Percentiles rank a stretch among this genome's conserved stretches.
Evolutionary conservation across 2,329 filamentous ascomycete genomes (phyloP).

Genomic region (Fusarium papillatum): DNA sequence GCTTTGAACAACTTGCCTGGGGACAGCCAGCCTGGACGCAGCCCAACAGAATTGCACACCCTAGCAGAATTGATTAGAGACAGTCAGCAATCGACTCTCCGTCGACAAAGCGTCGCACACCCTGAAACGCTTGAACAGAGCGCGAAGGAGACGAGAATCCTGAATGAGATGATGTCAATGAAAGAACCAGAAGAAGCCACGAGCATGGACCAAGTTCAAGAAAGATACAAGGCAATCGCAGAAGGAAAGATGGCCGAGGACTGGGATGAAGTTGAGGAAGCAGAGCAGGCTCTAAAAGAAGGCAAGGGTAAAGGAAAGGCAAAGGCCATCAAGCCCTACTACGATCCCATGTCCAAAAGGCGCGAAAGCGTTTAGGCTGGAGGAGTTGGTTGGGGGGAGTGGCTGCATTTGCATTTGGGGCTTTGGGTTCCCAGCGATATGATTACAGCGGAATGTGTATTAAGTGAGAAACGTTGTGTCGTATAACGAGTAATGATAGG

Average conservation of each 20-base stretch:
- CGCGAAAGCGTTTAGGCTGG: not conserved
- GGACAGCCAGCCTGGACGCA: not conserved
- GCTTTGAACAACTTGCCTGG: not conserved
- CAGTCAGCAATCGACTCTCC: not conserved
- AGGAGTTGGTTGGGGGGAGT: not conserved
- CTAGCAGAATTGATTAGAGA: not conserved
- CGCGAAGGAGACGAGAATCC: not conserved
- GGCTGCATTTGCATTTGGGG: not conserved
- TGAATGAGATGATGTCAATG: not conserved
- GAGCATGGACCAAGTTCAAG: not conserved
- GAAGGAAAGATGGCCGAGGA: not conserved
- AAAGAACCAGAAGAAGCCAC: not conserved
- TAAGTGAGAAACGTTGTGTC: not conserved
- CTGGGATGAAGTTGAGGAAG: not conserved
- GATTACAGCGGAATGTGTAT: constrained; percentile 20
- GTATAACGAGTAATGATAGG: not conserved
- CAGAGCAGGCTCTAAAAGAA: not conserved
- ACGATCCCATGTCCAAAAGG: not conserved
- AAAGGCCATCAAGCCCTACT: not conserved
- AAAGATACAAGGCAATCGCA: not conserved
- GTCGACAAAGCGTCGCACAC: not conserved
- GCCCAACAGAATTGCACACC: not conserved
- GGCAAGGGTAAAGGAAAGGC: not conserved
- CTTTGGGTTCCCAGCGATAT: constrained; percentile 14
- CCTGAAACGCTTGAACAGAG: not conserved